Evolutionary conservation across 2,329 filamentous ascomycete genomes (phyloP).

Genomic region (Sclerotinia sclerotiorum): DNA sequence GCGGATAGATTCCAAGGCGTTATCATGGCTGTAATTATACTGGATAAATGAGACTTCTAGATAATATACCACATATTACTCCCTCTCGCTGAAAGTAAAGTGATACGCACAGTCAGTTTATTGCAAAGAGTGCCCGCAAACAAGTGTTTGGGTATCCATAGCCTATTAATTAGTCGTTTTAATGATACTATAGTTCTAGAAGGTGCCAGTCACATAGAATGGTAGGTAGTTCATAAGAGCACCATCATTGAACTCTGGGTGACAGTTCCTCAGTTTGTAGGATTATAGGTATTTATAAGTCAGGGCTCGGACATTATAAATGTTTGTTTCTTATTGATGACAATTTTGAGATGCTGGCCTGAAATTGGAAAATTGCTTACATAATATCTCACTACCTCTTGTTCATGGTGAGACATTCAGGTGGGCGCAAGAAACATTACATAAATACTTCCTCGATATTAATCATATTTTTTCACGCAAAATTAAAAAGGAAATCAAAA

Average conservation of each 20-base stretch:
- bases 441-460: background rate
- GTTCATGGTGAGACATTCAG: background rate
- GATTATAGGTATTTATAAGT: no score
- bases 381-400: no score
- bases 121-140: background rate
- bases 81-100: background rate
- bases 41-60: background rate
- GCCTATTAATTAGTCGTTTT: background rate
- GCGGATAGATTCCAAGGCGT: constrained; percentile 14
- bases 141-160: background rate
- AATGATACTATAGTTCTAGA: no score
- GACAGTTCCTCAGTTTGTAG: no score
- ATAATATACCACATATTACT: background rate
- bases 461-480: background rate
- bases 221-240: no score
- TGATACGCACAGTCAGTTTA: background rate
- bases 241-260: no score
- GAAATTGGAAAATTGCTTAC: no score
- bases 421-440: background rate
- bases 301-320: no score
- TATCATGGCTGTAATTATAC: constrained; percentile 17
- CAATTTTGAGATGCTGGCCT: no score
- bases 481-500: background rate
- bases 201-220: background rate
- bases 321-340: no score